These are phyloP conservation scores for Cytospora mali DNA, from an alignment of 2,329 filamentous ascomycete species.

Conservation along the genomic window DNA sequence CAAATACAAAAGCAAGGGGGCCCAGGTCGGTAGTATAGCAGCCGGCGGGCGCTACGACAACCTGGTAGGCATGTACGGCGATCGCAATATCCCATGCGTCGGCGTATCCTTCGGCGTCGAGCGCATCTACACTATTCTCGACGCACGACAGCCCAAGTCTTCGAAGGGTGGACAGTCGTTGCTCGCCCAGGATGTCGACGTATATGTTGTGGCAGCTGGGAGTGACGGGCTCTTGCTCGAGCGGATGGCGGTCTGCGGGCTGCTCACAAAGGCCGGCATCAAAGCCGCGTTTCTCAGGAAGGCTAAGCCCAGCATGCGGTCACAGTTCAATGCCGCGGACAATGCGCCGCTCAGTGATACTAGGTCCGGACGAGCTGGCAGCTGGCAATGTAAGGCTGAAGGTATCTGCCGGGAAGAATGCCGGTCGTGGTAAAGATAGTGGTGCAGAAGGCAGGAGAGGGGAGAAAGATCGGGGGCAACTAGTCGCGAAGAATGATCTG, in stretches of 20 bases:
- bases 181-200: constrained; percentile 69
- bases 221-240: constrained; percentile 75
- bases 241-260: constrained; percentile 75
- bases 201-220: constrained; percentile 88
- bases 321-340: constrained; percentile 78
- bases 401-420: too few relatives aligned
- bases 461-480: constrained; percentile 31
- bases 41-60: constrained; percentile 92
- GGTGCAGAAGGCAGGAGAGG: constrained; percentile 85
- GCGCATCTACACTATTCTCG: constrained; percentile 90
- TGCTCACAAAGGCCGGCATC: constrained; percentile 79
- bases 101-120: constrained; percentile 94
- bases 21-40: constrained; percentile 69
- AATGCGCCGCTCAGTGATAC: constrained; percentile 78
- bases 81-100: constrained; percentile 88
- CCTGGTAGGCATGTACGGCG: constrained; percentile 90
- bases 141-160: constrained; percentile 70
- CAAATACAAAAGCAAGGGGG: background rate
- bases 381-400: constrained; percentile 65
- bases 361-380: constrained; percentile 55
- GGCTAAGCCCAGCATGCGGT: constrained; percentile 78
- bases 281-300: constrained; percentile 87
- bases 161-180: constrained; percentile 56
- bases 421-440: constrained; percentile 56
- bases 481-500: constrained; percentile 2